Base-by-base conservation (phyloP, 208 protist species). In the Trypanosomatidae sp. region DNA sequence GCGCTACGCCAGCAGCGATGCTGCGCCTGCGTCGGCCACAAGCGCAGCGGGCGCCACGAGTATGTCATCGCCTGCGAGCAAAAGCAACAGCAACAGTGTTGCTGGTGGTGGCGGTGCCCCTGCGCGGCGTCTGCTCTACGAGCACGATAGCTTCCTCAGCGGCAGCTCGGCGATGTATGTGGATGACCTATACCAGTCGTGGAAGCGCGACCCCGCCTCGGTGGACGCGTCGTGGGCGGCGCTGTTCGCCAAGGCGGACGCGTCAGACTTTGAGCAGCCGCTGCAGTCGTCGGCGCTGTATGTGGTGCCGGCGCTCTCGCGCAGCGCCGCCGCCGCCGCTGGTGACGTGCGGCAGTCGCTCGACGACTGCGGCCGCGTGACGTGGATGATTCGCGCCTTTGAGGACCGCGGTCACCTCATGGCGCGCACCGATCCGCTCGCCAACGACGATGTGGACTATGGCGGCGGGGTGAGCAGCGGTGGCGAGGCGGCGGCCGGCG, bases 311-410 rank as follows among this genome's bases (percentile, higher is more conserved):
- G 54, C 33, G 5, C 42, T 60, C 16, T 43, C 30, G 44, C n/a
- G 11, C 30, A 43, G 56, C 47, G 33, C 43, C 15, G 43, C 43
- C 47, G 53, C 44, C 16, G 61, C 74, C 44, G 40, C 30, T 20
- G 30, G 38, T 44, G 58, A 54, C 18, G 66, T 88, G 38, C 66
- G 70, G 55, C 78, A 88, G 57, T 88, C 79, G 24, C 58, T 87
- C 23, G 64, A 60, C 10, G 76, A 89, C 40, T 89, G 84, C 43
- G 71, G 62, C 19, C 66, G 77, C 21, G 65, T 88, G 42, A 87
- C 67, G 25, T 78, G 69, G 68, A 88, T 96, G 75, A 92, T 94
- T 35, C 68, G 81, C 42, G 66, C 89, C 27, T 94, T 92, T 52
- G 76, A 91, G 51, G 84, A 89, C 33, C 69, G 67, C 28, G 86